Evolutionary conservation across 2,329 filamentous ascomycete species (phyloP).

Genomic region (Ophiostoma ips): DNA sequence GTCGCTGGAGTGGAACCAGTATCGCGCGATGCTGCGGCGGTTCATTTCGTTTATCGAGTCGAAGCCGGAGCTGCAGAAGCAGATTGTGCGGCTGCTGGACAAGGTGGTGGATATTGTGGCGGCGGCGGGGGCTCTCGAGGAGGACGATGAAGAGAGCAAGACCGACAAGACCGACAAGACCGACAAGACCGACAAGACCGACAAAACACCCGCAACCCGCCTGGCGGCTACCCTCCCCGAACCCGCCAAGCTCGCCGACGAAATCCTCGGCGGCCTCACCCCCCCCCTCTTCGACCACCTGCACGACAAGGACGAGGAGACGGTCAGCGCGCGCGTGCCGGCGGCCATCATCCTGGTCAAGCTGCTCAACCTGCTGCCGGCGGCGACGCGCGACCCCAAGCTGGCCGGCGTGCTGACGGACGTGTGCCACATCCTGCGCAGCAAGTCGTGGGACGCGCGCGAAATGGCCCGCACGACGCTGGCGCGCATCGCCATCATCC

Average conservation of each 20-base stretch:
- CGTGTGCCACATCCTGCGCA: conserved; percentile 83
- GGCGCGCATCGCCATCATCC: conserved; percentile 63
- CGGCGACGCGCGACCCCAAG: conserved; percentile 55
- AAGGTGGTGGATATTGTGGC: conserved; percentile 67
- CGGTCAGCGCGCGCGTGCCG: conserved; percentile 83
- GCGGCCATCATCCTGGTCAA: conserved; percentile 83
- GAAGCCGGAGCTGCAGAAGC: conserved; percentile 74
- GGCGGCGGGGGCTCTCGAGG: conserved; percentile 29
- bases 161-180: conserved; percentile 11
- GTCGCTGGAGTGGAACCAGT: conserved; percentile 81
- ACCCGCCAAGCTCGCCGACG: conserved; percentile 51
- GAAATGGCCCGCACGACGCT: conserved; percentile 86
- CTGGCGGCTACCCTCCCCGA: conserved; percentile 55
- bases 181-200: conserved; percentile 13
- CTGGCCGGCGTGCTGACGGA: conserved; percentile 79
- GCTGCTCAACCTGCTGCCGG: conserved; percentile 65
- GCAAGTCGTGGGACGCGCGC: conserved; percentile 73
- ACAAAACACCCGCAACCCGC: conserved; percentile 17
- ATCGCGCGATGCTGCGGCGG: conserved; percentile 67
- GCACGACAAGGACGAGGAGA: conserved; percentile 87
- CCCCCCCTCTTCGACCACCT: conserved; percentile 72
- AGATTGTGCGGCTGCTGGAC: conserved; percentile 67
- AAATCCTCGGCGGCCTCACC: conserved; percentile 62
- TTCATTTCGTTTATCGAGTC: conserved; percentile 72
- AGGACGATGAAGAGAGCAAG: conserved; percentile 13